phyloP scores from a whole-genome alignment of 1,284 basidiomycete species.

The Phellopilus nigrolimitatus region DNA sequence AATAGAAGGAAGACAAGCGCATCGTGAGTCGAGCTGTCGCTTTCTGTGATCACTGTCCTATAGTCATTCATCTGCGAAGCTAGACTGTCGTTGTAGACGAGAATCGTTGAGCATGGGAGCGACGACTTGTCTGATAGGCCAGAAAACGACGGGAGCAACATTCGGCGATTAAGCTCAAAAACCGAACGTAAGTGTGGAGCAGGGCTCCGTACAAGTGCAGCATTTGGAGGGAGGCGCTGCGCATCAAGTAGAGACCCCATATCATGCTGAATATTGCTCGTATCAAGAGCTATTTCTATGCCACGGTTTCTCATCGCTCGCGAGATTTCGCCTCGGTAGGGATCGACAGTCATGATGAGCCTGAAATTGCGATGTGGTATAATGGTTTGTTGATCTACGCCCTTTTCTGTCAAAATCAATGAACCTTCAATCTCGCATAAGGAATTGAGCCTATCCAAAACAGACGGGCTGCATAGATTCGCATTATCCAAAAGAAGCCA shows the following conservation, averaged over 20 bases:
- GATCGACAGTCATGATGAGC: slow-evolving; percentile 92
- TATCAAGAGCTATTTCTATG: slow-evolving; percentile 68
- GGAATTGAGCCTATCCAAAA: slow-evolving; percentile 95
- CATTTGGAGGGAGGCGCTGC: slow-evolving; percentile 8
- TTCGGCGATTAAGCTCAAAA: slow-evolving; percentile 11
- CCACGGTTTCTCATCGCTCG: slow-evolving; percentile 99
- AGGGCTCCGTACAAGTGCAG: neutral
- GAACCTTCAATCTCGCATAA: slow-evolving; percentile 87
- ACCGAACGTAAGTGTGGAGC: neutral
- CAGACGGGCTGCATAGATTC: slow-evolving; percentile 93
- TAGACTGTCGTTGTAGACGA: neutral
- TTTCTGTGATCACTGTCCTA: neutral
- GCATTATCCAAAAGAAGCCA: slow-evolving; percentile 94
- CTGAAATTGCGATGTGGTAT: slow-evolving; percentile 87
- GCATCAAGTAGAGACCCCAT: neutral
- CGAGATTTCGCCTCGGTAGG: slow-evolving; percentile 89
- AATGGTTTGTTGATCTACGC: slow-evolving; percentile 74
- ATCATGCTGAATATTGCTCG: neutral
- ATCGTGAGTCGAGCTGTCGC: neutral
- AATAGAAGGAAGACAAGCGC: neutral
- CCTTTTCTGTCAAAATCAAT: slow-evolving; percentile 86
- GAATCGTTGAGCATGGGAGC: neutral
- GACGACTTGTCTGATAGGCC: neutral
- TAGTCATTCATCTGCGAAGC: neutral
- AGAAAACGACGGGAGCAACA: neutral